Base-by-base conservation (phyloP, 805 yeast species). In the Nakazawaea ishiwadae region DNA sequence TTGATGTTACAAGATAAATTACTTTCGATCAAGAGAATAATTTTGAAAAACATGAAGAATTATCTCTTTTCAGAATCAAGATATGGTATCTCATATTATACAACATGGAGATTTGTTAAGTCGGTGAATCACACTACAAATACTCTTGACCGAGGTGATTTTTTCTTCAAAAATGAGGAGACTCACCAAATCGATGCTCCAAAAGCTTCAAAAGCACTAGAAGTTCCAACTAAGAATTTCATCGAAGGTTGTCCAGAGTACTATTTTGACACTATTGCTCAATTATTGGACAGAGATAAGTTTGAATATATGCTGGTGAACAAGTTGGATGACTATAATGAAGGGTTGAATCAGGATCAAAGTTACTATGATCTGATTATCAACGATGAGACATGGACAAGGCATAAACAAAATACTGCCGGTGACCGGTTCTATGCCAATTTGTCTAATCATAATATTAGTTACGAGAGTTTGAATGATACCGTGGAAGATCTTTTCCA, bases 11-110 rank as follows among this genome's bases (percentile, higher is more conserved):
- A 28, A 27, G 15, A 33, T 38, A 33, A 28, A 23, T 5, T 39
- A 23, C 19, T 41, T 30, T 26, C 32, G 4, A 35, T 26, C 16
- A 29, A 35, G 19, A 36, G 36, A 14, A 26, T 42, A 2, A 18
- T 44, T n/a, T 51, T 64, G 35, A 54, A 54, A 5, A 69, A 69
- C 41, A 66, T 71, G 68, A 66, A 62, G 29, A 51, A 56, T 14
- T 74, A 72, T 48, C 59, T 50, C 46, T 37, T 15, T 37, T 15
- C 33, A 8, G 24, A 17, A 11, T 20, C 40, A 6, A 37, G 18
- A 21, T 37, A 7, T 20, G 34, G 30, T 2, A 29, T 7, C 7
- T 15, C 34, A 10, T 31, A 37, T 17, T 37, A 37, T 14, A 29
- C 35, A 4, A 27, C 40, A 15, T 37, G 40, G 40, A 37, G 40